Evolutionary conservation across 2,329 filamentous ascomycete species (phyloP).

Genomic region (Alternaria hordeiaustralica): DNA sequence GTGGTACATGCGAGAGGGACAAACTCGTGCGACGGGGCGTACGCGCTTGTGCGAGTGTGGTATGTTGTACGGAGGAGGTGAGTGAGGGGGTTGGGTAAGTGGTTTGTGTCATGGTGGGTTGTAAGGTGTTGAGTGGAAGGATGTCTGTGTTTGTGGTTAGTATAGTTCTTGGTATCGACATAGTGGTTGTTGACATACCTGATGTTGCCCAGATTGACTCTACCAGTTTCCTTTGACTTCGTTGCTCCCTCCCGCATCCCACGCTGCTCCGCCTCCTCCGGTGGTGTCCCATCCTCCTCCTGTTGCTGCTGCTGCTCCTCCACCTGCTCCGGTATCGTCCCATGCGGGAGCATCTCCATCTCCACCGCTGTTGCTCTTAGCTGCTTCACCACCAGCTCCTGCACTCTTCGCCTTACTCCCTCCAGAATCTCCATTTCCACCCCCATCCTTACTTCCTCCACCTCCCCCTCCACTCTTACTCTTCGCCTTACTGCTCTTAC

Average conservation of each 20-base stretch:
- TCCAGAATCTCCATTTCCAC: not conserved
- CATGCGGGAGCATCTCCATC: not conserved
- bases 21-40: not conserved
- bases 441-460: not conserved
- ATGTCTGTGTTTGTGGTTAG: not conserved
- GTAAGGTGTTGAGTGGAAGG: not conserved
- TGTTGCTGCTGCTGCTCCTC: not conserved
- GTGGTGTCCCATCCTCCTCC: not conserved
- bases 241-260: not conserved
- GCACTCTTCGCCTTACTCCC: not conserved
- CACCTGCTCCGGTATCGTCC: not conserved
- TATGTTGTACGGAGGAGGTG: not conserved
- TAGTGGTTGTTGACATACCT: not conserved
- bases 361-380: not conserved
- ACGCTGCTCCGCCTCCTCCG: not conserved
- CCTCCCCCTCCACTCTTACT: not conserved
- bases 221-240: not conserved
- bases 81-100: too few relatives aligned
- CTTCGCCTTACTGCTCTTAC: not conserved
- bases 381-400: too few relatives aligned
- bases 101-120: too few relatives aligned
- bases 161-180: fast-evolving
- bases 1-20: not conserved
- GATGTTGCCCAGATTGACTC: not conserved
- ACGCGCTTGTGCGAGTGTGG: not conserved